A percentile compares a stretch with the other conserved stretches of the same genome.
Conservation (phyloP, 2,329 filamentous ascomycete species). For the Huntiella omanensis region DNA sequence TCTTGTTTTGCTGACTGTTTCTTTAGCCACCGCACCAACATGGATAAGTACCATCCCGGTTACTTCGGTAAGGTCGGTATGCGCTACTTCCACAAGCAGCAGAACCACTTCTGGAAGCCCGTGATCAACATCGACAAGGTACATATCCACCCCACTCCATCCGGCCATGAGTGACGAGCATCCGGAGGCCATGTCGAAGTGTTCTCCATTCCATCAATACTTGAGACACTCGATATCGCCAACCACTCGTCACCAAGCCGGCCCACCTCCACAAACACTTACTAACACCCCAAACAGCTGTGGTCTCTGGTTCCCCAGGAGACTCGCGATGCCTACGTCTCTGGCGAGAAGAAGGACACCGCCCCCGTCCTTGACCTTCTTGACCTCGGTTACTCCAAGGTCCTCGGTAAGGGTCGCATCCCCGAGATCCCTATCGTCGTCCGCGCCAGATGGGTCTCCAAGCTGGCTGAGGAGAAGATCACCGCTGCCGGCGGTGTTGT, state of each 20-base stretch:
- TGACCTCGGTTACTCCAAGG: constrained; percentile 91
- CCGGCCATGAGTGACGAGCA: too few relatives aligned
- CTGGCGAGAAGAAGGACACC: constrained; percentile 64
- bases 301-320: constrained; percentile 89
- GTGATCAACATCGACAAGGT: constrained; percentile 98
- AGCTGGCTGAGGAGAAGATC: constrained; percentile 97
- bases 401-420: constrained; percentile 94
- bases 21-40: constrained; percentile 11
- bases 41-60: constrained; percentile 72
- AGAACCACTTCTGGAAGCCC: constrained; percentile 96
- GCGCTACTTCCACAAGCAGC: constrained; percentile 91
- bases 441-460: constrained; percentile 85
- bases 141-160: constrained; percentile 14
- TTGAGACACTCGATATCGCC: not conserved
- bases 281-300: constrained; percentile 38
- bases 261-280: constrained; percentile 2
- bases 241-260: not conserved
- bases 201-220: not conserved
- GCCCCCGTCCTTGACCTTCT: constrained; percentile 97
- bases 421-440: constrained; percentile 88
- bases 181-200: too few relatives aligned
- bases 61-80: constrained; percentile 98
- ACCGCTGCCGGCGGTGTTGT: constrained; percentile 91
- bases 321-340: constrained; percentile 81
- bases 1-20: constrained; percentile 4